Conservation (phyloP, 2,329 filamentous ascomycete species). For the Geosmithia putterillii region DNA sequence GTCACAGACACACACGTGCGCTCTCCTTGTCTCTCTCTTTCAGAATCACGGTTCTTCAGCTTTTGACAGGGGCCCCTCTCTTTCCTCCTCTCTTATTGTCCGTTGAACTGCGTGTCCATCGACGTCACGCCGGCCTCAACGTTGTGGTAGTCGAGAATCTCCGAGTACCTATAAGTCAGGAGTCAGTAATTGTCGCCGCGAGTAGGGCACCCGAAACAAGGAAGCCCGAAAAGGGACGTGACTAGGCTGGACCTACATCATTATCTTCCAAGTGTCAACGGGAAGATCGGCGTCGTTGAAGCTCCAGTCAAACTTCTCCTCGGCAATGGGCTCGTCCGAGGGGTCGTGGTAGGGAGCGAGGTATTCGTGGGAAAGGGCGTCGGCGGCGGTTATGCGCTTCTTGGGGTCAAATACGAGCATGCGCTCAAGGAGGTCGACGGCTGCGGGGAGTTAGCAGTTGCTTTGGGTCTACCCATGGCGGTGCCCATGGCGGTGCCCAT, state of each 20-base stretch:
- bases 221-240: too few species aligned
- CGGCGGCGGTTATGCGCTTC: constrained; percentile 78
- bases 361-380: constrained; percentile 85
- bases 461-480: not conserved
- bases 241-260: too few species aligned
- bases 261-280: constrained; percentile 99
- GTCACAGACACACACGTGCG: too few species aligned
- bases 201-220: not conserved
- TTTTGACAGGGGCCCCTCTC: not conserved
- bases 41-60: not conserved
- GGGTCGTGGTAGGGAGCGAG: constrained; percentile 95
- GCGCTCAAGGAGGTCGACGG: constrained; percentile 83
- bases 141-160: constrained; percentile 98
- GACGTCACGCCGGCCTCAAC: constrained; percentile 45
- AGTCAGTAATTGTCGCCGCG: not conserved
- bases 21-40: not conserved
- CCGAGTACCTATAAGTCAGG: constrained; percentile 67
- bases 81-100: constrained; percentile 8
- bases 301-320: constrained; percentile 99
- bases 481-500: not conserved
- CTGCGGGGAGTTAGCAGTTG: constrained; percentile 26
- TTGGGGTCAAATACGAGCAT: constrained; percentile 99
- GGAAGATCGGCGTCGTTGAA: constrained; percentile 97
- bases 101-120: constrained; percentile 25
- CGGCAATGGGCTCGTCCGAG: constrained; percentile 86